Evolutionary conservation across 495 filamentous ascomycete genomes (phyloP), one percentile per base, ranked within the genome.

Genomic region (Hypoxylon fuscum): DNA sequence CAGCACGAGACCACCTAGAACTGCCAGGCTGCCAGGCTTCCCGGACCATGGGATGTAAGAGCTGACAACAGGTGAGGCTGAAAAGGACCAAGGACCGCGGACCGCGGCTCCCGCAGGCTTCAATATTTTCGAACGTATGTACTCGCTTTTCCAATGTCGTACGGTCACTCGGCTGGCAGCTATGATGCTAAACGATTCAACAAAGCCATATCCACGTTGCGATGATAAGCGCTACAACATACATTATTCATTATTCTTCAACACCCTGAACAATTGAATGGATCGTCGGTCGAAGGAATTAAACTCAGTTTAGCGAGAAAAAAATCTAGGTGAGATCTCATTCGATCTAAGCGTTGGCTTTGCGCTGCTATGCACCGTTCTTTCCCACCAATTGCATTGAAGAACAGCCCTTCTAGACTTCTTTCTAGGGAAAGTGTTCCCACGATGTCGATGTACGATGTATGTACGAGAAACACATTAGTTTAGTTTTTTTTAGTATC

Each of bases 381-480:
- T 15, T 23, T 51, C 22, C 48, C 21, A 42, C 61, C 54, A 59
- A 64, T 59, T 17, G 49, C n/a, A 46, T 32, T 7, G 5, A 17
- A 40, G 38, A 40, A 59, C 44, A 35, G 45, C 44, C 44, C 55
- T 65, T 65, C 50, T 55, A 55, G 50, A 65, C 55, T 59, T 65
- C 55, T 59, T 8, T 27, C 41, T 59, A 55, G n/a, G 49, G 49
- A 49, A 54, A 64, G 42, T 45, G 40, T 52, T 63, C 55, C 50
- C 44, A 42, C 21, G 20, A 41, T 54, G 29, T 51, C 14, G 47
- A 50, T 31, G 49, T 56, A 47, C 42, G 32, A 34, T n/a, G n/a
- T n/a, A n/a, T 22, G 38, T 34, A 46, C 40, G 15, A 40, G 40
- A 47, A 22, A 22, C 48, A 37, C 10, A 11, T 53, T 53, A 48